A percentile compares a stretch with the other conserved stretches of the same genome.
phyloP scores from a whole-genome alignment of 2,329 filamentous ascomycete species.

The Diaporthe citrichinensis region DNA sequence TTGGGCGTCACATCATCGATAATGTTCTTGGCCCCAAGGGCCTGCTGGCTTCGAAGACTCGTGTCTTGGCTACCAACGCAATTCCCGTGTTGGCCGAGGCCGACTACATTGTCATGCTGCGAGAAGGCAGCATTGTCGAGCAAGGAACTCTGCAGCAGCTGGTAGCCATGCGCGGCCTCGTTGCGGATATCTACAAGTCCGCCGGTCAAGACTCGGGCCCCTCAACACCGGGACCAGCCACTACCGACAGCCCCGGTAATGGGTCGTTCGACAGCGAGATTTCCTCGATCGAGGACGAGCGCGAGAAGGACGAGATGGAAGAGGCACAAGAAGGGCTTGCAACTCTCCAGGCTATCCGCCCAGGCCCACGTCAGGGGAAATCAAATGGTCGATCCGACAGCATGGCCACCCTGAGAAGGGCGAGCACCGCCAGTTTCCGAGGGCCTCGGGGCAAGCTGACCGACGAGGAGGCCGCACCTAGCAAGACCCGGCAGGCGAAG shows the following conservation, averaged over 20 bases:
- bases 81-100: slow-evolving; percentile 92
- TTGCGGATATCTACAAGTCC: slow-evolving; percentile 86
- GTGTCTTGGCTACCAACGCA: slow-evolving; percentile 94
- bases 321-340: slow-evolving; percentile 83
- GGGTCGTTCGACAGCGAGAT: slow-evolving; percentile 64
- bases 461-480: slow-evolving; percentile 83
- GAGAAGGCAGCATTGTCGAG: slow-evolving; percentile 87
- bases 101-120: slow-evolving; percentile 88
- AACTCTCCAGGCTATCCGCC: slow-evolving; percentile 63
- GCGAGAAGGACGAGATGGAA: slow-evolving; percentile 76
- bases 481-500: slow-evolving; percentile 88
- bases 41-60: slow-evolving; percentile 86
- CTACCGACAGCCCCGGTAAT: slow-evolving; percentile 58
- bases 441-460: slow-evolving; percentile 86
- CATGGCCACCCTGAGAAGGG: slow-evolving; percentile 85
- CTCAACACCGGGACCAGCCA: slow-evolving; percentile 30
- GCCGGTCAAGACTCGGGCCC: slow-evolving; percentile 69
- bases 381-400: slow-evolving; percentile 76
- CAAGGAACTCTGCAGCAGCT: slow-evolving; percentile 92
- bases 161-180: slow-evolving; percentile 92
- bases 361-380: slow-evolving; percentile 46
- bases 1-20: slow-evolving; percentile 94
- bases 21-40: slow-evolving; percentile 91
- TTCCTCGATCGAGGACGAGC: slow-evolving; percentile 69
- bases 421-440: slow-evolving; percentile 91